Base-by-base conservation (phyloP, 108 stramenopile species). In the Mediolabrus comicus region DNA sequence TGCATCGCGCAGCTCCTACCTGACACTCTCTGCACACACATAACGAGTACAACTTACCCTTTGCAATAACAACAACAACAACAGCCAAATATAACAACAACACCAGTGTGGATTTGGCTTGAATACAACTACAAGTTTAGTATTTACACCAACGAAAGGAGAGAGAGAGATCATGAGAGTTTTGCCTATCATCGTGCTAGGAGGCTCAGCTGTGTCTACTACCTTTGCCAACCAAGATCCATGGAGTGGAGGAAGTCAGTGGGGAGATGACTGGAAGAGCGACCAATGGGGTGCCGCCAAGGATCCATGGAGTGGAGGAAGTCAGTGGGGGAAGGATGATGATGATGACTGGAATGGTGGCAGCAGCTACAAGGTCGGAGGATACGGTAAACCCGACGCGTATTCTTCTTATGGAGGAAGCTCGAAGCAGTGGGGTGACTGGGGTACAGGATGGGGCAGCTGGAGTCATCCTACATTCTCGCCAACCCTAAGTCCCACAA, bases 111-210 rank as follows among this genome's bases (percentile, higher is more conserved):
- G n/a, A n/a, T n/a, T n/a, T n/a, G n/a, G n/a, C n/a, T n/a, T n/a
- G n/a, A n/a, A n/a, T n/a, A n/a, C n/a, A n/a, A n/a, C n/a, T n/a
- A n/a, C n/a, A n/a, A n/a, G n/a, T n/a, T n/a, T n/a, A n/a, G n/a
- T n/a, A n/a, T n/a, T n/a, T n/a, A n/a, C n/a, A n/a, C n/a, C n/a
- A n/a, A n/a, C n/a, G n/a, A n/a, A n/a, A n/a, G n/a, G n/a, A n/a
- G n/a, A n/a, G n/a, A n/a, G n/a, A n/a, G n/a, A n/a, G n/a, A 49
- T 22, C 46, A 49, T 49, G 46, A 49, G 46, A 49, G 22, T 49
- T 49, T 22, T 49, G 22, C 19, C 46, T 22, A 49, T 49, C 46
- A 49, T 49, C 46, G 14, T 49, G 17, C 19, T 43, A 13, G 41
- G 22, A 24, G 9, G 22, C 46, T 49, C 46, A 17, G 5, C 46